Base-by-base conservation (phyloP, 768 basidiomycete species). In the Suillus subaureus region DNA sequence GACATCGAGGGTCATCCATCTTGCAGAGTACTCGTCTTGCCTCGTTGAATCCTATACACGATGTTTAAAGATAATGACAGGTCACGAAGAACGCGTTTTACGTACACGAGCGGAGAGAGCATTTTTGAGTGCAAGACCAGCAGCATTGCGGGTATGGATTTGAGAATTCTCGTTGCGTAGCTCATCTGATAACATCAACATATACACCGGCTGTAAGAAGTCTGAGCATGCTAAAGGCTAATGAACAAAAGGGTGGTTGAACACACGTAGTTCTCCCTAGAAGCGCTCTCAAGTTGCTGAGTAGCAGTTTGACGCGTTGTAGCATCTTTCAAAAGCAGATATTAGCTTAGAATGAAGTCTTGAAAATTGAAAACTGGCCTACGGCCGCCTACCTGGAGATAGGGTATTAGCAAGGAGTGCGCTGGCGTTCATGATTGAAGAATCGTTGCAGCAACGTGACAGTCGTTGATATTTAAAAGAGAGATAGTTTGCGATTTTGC, bases 121-220 rank as follows among this genome's bases (percentile, higher is more conserved):
- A 78, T 99, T 99, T 87, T 99, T 99, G 79, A 99, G 83, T 23
- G 97, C 96, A 61, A 99, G 84, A 76, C 94, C 96, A 28, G 97
- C 96, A n/a, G 97, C 96, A 74, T 93, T 97, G 70, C 97, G 85
- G 61, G 96, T 87, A 76, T 94, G 89, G 40, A 89, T 72, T 16
- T 85, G 82, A 7, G 85, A 85, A 52, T 68, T 80, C 75, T 96
- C 94, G 70, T 94, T 90, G 35, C 89, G 87, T 56, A 99, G 86
- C 69, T 95, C 93, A 21, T 86, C 79, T 21, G 93, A 90, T 68
- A 99, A 89, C 85, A 93, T 94, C 75, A 90, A 76, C 88, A 98
- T 91, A 82, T 99, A 99, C 70, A 89, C 89, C 67, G 93, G 92
- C 96, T 97, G 79, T 56, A 45, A 51, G 35, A 31, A 33, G 40